Conservation (phyloP, 768 basidiomycete species). For the Termitomyces sp. region DNA sequence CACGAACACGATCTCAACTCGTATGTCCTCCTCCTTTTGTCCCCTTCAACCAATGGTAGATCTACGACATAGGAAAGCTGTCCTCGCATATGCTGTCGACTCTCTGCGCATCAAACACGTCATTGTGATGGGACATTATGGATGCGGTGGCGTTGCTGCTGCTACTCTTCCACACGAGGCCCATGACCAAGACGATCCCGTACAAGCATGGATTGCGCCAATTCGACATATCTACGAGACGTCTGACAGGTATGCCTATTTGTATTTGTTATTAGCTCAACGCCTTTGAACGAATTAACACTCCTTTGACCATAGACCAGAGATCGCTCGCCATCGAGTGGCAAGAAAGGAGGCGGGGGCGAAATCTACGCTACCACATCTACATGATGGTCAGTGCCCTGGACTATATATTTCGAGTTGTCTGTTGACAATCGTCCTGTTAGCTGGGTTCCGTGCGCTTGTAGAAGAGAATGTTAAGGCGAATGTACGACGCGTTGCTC, state of each 20-base stretch:
- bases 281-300: neutral
- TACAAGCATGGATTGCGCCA: slow-evolving; percentile 35
- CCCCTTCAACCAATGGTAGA: neutral
- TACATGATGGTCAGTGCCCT: slow-evolving; percentile 16
- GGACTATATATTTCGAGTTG: neutral
- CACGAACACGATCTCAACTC: slow-evolving; percentile 27
- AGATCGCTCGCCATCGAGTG: slow-evolving; percentile 29
- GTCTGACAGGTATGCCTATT: slow-evolving; percentile 23
- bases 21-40: slow-evolving; percentile 16
- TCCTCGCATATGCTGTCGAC: slow-evolving; percentile 33
- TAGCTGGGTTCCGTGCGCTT: slow-evolving; percentile 36
- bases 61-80: slow-evolving; percentile 19
- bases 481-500: slow-evolving; percentile 17
- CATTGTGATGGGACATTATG: slow-evolving; percentile 39
- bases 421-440: neutral
- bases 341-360: slow-evolving; percentile 10
- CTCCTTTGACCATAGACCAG: slow-evolving; percentile 16
- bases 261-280: neutral
- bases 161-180: slow-evolving; percentile 12
- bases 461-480: slow-evolving; percentile 37
- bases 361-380: slow-evolving; percentile 24
- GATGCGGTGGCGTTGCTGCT: slow-evolving; percentile 36
- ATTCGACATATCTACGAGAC: slow-evolving; percentile 30
- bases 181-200: slow-evolving; percentile 18
- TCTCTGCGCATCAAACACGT: slow-evolving; percentile 31